A percentile compares a stretch with the other conserved stretches of the same genome.
Conservation (phyloP, 2,329 filamentous ascomycete species). For the Neofusicoccum umdonicola region DNA sequence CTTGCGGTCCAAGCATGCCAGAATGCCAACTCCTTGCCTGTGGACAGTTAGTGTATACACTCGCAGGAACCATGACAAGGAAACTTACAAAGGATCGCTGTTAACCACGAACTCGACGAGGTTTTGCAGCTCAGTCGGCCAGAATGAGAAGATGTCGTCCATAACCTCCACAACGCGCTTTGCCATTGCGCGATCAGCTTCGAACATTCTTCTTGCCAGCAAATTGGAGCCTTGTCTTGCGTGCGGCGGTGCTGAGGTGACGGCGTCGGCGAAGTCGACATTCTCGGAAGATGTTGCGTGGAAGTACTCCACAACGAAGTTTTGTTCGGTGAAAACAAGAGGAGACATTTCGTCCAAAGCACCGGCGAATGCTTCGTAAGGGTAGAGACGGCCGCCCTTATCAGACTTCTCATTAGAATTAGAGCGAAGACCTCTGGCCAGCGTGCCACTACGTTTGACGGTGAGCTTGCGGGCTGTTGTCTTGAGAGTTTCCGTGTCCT, state of each 20-base stretch:
- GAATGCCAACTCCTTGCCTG: conserved; percentile 84
- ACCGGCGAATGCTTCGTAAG: conserved; percentile 78
- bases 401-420: conserved; percentile 63
- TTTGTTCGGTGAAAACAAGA: conserved; percentile 88
- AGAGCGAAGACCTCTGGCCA: conserved; percentile 70
- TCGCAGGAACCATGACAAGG: background rate
- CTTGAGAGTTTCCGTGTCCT: conserved; percentile 73
- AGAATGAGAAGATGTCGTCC: conserved; percentile 83
- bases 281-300: conserved; percentile 83
- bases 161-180: conserved; percentile 80
- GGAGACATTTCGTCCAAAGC: conserved; percentile 79
- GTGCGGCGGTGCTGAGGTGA: conserved; percentile 64
- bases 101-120: conserved; percentile 81
- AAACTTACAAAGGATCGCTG: conserved; percentile 74
- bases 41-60: conserved; percentile 24
- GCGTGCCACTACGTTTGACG: conserved; percentile 87
- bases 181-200: conserved; percentile 85
- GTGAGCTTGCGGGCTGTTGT: conserved; percentile 80
- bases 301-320: conserved; percentile 96
- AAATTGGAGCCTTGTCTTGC: conserved; percentile 71
- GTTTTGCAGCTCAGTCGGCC: conserved; percentile 72
- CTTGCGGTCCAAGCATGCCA: conserved; percentile 77
- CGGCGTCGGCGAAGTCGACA: conserved; percentile 78
- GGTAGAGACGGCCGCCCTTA: conserved; percentile 64
- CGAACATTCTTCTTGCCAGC: conserved; percentile 72